Evolutionary conservation across 176 grass and related monocot genomes (phyloP).

Genomic region (Cocos nucifera): DNA sequence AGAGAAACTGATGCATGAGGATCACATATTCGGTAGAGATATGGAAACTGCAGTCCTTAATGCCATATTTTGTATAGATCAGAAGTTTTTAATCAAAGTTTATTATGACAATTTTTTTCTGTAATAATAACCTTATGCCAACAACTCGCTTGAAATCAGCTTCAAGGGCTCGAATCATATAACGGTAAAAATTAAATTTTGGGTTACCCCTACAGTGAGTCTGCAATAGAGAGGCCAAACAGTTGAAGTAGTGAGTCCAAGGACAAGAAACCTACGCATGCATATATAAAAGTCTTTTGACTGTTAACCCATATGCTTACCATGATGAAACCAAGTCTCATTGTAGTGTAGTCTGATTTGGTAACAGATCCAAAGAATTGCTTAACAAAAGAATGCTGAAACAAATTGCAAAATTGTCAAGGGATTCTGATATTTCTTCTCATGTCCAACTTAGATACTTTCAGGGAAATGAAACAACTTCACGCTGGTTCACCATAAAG

Average conservation of each 20-base stretch:
- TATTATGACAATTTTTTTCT: too few species aligned
- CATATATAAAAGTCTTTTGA: too few species aligned
- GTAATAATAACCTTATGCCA: slow-evolving; percentile 56
- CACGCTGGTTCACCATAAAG: too few species aligned
- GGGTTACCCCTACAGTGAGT: slow-evolving; percentile 53
- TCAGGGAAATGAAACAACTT: too few species aligned
- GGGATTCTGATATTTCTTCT: too few species aligned
- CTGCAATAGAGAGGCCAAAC: slow-evolving; percentile 19
- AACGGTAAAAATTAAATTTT: slow-evolving; percentile 77
- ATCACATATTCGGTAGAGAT: neutral
- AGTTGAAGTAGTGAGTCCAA: neutral
- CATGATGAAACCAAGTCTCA: slow-evolving; percentile 83
- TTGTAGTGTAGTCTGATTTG: slow-evolving; percentile 51
- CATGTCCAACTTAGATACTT: too few species aligned
- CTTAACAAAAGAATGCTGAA: slow-evolving; percentile 74
- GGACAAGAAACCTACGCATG: neutral
- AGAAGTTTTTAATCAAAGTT: too few species aligned
- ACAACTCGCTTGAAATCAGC: slow-evolving; percentile 81
- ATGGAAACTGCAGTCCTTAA: too few species aligned
- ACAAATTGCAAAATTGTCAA: neutral
- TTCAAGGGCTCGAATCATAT: slow-evolving; percentile 83
- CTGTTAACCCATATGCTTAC: slow-evolving; percentile 14
- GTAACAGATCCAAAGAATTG: slow-evolving; percentile 72
- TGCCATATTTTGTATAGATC: neutral
- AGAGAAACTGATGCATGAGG: neutral